Conservation (phyloP, 2,329 filamentous ascomycete species). For the Ophiostoma fasciatum region DNA sequence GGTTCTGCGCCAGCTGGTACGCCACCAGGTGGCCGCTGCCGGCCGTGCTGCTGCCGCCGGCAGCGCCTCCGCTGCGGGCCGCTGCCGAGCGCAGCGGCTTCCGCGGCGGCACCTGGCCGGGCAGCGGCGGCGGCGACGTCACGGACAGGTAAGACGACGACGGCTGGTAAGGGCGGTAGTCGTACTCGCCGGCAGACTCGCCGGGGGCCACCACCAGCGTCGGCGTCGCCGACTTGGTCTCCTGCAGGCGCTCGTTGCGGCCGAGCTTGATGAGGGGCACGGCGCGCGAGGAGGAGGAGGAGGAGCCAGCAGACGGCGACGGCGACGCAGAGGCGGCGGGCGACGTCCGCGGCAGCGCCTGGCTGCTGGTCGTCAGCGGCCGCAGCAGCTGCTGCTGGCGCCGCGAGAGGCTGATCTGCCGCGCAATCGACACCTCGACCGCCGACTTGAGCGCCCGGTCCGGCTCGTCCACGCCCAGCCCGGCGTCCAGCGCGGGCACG, state of each 20-base stretch:
- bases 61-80: too few relatives aligned
- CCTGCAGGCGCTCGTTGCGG: constrained; percentile 21
- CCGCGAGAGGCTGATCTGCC: constrained; percentile 50
- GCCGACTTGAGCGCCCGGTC: constrained; percentile 34
- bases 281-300: too few relatives aligned
- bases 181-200: constrained; percentile 5
- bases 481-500: too few relatives aligned
- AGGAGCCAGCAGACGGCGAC: too few relatives aligned
- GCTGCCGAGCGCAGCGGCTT: too few relatives aligned
- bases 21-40: constrained; percentile 1
- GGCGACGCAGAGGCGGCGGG: background rate
- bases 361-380: constrained; percentile 28
- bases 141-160: too few relatives aligned
- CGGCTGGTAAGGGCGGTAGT: background rate
- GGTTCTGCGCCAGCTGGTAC: constrained; percentile 22
- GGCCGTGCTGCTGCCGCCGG: background rate
- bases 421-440: constrained; percentile 51
- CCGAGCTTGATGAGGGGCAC: constrained; percentile 11
- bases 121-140: too few relatives aligned
- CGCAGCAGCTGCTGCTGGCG: constrained; percentile 45
- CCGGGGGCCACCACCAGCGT: constrained; percentile 26
- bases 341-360: background rate
- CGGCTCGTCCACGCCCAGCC: constrained; percentile 23
- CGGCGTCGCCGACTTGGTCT: constrained; percentile 29
- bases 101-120: too few relatives aligned